A percentile compares a stretch with the other conserved stretches of the same genome.
Conservation (phyloP, 1,284 basidiomycete genomes). For the Acaromyces ingoldii region DNA sequence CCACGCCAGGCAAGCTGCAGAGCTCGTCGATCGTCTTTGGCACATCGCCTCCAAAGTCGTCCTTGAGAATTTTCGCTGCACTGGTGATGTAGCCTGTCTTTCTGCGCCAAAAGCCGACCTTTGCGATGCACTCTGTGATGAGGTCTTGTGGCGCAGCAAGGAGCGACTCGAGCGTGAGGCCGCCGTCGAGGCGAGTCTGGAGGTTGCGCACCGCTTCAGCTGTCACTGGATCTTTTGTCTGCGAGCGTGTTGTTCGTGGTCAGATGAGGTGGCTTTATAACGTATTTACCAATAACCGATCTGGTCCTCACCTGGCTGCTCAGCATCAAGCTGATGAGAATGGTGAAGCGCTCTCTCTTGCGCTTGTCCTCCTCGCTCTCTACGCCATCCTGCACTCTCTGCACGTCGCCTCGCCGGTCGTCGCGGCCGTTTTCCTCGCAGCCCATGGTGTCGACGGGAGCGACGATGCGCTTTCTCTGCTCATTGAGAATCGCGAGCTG, state of each 20-base stretch:
- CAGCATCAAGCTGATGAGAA: conserved; percentile 87
- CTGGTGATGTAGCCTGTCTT: conserved; percentile 61
- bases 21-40: conserved; percentile 39
- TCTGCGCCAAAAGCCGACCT: conserved; percentile 87
- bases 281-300: background rate
- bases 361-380: conserved; percentile 25
- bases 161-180: conserved; percentile 69
- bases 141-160: conserved; percentile 62
- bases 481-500: conserved; percentile 24
- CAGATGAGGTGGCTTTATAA: background rate
- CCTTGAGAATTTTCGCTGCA: conserved; percentile 23
- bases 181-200: conserved; percentile 68
- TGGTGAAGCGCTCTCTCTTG: conserved; percentile 73
- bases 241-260: conserved; percentile 46
- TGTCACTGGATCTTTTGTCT: conserved; percentile 74
- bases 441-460: conserved; percentile 51
- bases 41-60: conserved; percentile 36
- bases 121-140: conserved; percentile 71
- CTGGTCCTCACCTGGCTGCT: conserved; percentile 58
- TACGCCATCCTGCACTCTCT: conserved; percentile 8
- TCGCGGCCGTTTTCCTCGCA: conserved; percentile 45
- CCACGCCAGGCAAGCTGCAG: conserved; percentile 45
- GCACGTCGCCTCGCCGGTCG: conserved; percentile 29
- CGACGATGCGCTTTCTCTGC: conserved; percentile 39
- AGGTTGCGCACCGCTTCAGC: conserved; percentile 75